phyloP scores from a whole-genome alignment of 2,329 filamentous ascomycete genomes.

The Penicillium psychrosexuale region DNA sequence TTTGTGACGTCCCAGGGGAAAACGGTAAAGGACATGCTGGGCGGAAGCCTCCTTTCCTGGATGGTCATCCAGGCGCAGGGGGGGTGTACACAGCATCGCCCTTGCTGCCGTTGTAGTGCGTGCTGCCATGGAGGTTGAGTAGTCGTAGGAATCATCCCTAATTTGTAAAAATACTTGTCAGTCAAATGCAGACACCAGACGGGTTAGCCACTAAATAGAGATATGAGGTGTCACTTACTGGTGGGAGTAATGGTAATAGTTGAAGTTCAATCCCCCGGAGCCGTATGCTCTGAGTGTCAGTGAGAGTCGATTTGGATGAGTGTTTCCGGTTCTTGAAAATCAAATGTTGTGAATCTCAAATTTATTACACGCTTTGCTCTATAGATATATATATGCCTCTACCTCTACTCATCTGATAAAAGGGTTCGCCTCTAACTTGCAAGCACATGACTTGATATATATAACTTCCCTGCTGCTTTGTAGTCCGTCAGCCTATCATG shows the following conservation, averaged over 20 bases:
- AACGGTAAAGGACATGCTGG: constrained; percentile 27
- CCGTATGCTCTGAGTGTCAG: constrained; percentile 4
- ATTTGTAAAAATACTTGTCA: not conserved
- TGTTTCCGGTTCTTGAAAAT: not conserved
- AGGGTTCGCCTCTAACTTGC: no score
- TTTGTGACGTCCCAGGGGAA: constrained; percentile 36
- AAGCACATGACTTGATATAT: no score
- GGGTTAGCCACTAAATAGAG: no score
- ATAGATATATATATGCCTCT: no score
- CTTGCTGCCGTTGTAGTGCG: constrained; percentile 11
- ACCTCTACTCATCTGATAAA: no score
- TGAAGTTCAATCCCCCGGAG: constrained; percentile 1
- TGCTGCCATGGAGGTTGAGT: constrained; percentile 15
- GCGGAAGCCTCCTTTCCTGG: constrained; percentile 28
- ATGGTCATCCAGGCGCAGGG: constrained; percentile 9
- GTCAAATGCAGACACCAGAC: not conserved
- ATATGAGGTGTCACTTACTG: not conserved
- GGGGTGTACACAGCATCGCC: constrained; percentile 2
- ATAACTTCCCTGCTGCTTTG: no score
- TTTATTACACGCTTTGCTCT: no score
- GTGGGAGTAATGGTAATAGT: constrained; percentile 15
- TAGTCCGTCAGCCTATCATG: no score
- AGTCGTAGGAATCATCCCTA: constrained; percentile 16
- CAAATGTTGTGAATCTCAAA: no score
- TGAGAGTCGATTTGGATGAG: not conserved